phyloP scores from a whole-genome alignment of 2,329 filamentous ascomycete species.

The Aspergillus thermomutatus region DNA sequence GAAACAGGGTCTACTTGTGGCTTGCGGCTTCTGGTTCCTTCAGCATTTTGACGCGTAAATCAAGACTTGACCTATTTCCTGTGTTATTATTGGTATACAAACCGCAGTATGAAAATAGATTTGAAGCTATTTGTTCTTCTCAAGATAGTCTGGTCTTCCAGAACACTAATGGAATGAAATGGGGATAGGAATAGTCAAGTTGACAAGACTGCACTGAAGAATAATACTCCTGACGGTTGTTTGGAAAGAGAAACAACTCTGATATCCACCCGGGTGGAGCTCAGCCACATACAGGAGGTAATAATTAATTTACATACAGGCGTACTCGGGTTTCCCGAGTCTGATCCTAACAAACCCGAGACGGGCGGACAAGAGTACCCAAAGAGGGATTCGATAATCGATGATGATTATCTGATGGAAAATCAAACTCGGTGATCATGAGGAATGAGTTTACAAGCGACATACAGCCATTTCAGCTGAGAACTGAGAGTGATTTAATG shows the following conservation, averaged over 20 bases:
- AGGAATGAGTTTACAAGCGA: background rate
- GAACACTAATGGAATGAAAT: background rate
- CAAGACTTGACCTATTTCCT: background rate
- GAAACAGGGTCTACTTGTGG: background rate
- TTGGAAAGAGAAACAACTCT: background rate
- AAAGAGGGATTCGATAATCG: background rate
- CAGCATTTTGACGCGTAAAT: background rate
- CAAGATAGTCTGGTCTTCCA: background rate
- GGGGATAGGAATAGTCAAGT: background rate
- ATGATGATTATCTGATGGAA: background rate
- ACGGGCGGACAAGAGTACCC: background rate
- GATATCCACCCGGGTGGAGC: too few species aligned
- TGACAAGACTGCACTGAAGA: background rate
- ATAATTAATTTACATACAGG: background rate
- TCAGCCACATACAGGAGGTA: background rate
- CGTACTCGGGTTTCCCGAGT: background rate
- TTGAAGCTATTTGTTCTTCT: background rate
- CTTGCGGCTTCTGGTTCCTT: background rate
- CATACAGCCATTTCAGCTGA: background rate
- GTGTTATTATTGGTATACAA: background rate
- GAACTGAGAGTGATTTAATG: background rate
- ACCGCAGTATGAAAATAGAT: background rate
- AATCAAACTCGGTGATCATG: background rate
- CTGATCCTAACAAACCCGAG: background rate
- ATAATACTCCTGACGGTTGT: too few species aligned